Percentiles rank a stretch among this genome's conserved stretches.
Evolutionary conservation across 176 grass and related monocot species (phyloP).

Genomic region (Avena eriantha): DNA sequence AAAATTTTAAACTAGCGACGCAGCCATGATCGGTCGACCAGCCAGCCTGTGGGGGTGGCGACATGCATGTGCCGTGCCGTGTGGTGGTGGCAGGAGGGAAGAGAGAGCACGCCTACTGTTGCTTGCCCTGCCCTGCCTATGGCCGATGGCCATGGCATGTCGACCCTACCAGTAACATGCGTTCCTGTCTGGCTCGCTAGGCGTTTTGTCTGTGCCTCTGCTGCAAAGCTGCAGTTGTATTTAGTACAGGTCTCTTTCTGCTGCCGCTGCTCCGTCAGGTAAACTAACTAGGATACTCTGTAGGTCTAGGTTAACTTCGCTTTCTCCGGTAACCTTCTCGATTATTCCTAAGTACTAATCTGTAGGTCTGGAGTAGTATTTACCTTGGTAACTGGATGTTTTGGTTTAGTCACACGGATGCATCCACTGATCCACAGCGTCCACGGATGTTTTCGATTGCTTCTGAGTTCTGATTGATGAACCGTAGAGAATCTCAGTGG

Average conservation of each 20-base stretch:
- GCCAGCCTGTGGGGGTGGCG: constrained; percentile 6
- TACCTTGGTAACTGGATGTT: constrained; percentile 1
- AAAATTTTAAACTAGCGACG: constrained; percentile 7
- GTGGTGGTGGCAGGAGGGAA: constrained; percentile 32
- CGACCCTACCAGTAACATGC: constrained; percentile 56
- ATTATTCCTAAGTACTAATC: not conserved
- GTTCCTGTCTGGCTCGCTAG: constrained; percentile 30
- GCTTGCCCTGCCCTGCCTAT: not conserved
- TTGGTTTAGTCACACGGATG: not conserved
- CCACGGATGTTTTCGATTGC: not conserved
- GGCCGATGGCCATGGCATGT: not conserved
- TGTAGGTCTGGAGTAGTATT: not conserved
- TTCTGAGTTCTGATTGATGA: no score
- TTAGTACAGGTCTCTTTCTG: not conserved
- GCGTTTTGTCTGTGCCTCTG: constrained; percentile 34
- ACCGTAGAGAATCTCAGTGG: not conserved
- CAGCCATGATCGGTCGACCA: constrained; percentile 4
- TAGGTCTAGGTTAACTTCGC: constrained; percentile 13
- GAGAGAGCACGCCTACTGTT: constrained; percentile 20
- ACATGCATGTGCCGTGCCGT: constrained; percentile 16
- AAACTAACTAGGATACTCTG: not conserved
- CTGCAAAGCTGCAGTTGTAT: constrained; percentile 2
- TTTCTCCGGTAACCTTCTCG: constrained; percentile 9
- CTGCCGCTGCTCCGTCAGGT: not conserved
- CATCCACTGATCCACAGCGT: not conserved